Evolutionary conservation across 2,329 filamentous ascomycete genomes (phyloP), one percentile per base, ranked within the genome.

Genomic region (Pyrenochaeta sp.): DNA sequence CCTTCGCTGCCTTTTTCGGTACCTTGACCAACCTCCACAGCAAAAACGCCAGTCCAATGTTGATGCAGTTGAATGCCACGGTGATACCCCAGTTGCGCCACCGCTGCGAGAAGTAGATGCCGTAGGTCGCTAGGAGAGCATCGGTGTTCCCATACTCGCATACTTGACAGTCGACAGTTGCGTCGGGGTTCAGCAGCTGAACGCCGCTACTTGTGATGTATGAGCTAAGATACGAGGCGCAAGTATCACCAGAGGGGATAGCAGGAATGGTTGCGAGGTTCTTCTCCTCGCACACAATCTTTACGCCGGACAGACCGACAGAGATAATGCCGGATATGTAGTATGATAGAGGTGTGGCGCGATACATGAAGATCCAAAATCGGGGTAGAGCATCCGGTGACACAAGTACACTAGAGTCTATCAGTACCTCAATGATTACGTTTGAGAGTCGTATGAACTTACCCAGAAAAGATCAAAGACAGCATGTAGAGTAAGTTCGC

Each of bases 291-390:
- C 92, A 96, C 0, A 73, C 65, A 34, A 92, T 86, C 0, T 77
- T 43, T 0, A 85, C 85, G 64, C 89, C 88, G 39, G 89, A 89
- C 3, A 96, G 79, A 1, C 85, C 90, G 0, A 85, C 86, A 0
- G 72, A 64, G 0, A 78, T 68, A 42, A 81, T 76, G 1, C 75
- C 76, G 5, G 52, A 69, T 13, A 81, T 68, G 80, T 83, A 84
- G 74, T 91, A 91, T 0, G 87, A 90, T 58, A 90, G 87, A 0
- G 88, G 88, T 0, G 84, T 86, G 15, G 87, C 79, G n/a, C 85
- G 83, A 75, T 91, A 90, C 89, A 92, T 91, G 79, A 91, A 92
- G 61, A 86, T 88, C 90, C 90, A 92, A 79, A 92, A 92, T 1
- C 85, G 82, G 0, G 90, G 89, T 1, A 92, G 80, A 0, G 81